Conservation (phyloP, 305 asterid genomes). For the Rubia peregrina region DNA sequence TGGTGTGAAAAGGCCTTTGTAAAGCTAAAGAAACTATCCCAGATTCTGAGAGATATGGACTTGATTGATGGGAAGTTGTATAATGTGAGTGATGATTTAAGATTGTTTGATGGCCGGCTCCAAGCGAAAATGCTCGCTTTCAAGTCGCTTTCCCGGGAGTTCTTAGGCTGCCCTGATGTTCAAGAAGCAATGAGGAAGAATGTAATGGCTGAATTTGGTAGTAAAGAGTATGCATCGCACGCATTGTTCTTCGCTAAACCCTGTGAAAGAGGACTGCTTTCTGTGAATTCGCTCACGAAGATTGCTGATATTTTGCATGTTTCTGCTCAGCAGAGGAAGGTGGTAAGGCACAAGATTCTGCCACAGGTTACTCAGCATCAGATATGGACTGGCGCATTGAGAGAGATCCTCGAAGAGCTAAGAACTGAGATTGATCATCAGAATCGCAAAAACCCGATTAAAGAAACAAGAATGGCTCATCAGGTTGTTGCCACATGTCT, state of each 20-base stretch:
- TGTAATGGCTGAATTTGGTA: slow-evolving; percentile 26
- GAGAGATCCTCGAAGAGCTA: slow-evolving; percentile 45
- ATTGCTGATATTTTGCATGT: slow-evolving; percentile 54
- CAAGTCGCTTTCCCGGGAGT: slow-evolving; percentile 46
- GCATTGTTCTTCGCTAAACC: slow-evolving; percentile 29
- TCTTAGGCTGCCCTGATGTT: slow-evolving; percentile 52
- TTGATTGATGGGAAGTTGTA: slow-evolving; percentile 64
- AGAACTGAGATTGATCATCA: slow-evolving; percentile 47
- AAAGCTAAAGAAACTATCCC: slow-evolving; percentile 58
- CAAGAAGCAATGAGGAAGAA: slow-evolving; percentile 46
- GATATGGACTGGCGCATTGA: slow-evolving; percentile 58
- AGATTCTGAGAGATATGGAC: slow-evolving; percentile 48
- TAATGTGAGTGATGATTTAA: slow-evolving; percentile 35
- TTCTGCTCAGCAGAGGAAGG: slow-evolving; percentile 74
- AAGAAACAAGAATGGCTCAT: slow-evolving; percentile 45
- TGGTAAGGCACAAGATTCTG: slow-evolving; percentile 55
- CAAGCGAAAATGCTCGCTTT: slow-evolving; percentile 46
- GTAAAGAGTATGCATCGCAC: slow-evolving; percentile 18
- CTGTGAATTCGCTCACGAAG: slow-evolving; percentile 49
- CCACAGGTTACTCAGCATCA: slow-evolving; percentile 73
- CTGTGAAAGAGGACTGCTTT: slow-evolving; percentile 45
- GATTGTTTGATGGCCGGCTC: slow-evolving; percentile 45
- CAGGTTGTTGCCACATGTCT: slow-evolving; percentile 51
- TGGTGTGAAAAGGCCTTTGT: slow-evolving; percentile 57
- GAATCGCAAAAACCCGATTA: slow-evolving; percentile 21